These are phyloP conservation scores for Pholiota molesta DNA, from an alignment of 768 basidiomycete species.

Conservation along the genomic window DNA sequence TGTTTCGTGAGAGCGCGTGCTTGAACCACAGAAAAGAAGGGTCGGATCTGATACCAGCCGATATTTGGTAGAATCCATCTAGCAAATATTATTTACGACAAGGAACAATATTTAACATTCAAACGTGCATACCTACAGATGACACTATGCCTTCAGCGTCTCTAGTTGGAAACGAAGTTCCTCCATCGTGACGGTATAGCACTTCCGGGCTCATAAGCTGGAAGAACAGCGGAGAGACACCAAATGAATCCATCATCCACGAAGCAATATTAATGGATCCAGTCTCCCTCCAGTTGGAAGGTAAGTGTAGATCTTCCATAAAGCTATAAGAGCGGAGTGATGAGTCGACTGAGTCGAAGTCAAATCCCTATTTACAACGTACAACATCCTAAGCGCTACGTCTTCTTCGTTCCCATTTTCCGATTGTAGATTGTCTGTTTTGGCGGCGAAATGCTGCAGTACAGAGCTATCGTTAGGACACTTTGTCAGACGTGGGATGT, in stretches of 20 bases:
- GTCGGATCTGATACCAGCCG: not conserved
- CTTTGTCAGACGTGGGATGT: not conserved
- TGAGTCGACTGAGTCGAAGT: too few species aligned
- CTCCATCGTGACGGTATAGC: not conserved
- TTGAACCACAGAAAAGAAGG: not conserved
- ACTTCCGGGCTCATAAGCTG: not conserved
- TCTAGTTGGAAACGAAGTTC: not conserved
- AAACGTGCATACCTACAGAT: not conserved
- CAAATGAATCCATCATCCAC: not conserved
- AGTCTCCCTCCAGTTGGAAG: not conserved
- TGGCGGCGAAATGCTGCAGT: not conserved
- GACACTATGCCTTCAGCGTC: not conserved
- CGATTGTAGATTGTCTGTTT: not conserved
- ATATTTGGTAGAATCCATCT: conserved; percentile 5
- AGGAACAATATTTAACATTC: not conserved
- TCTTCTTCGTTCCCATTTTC: not conserved
- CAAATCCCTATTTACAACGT: not conserved
- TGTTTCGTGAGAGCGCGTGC: not conserved
- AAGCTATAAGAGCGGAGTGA: not conserved
- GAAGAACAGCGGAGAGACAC: conserved; percentile 5
- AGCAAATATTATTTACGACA: not conserved
- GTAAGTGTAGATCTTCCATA: not conserved
- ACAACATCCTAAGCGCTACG: not conserved
- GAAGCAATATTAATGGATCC: not conserved
- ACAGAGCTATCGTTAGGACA: not conserved